Conservation (phyloP, 129 eudicot genomes). For the Escallonia herrerae region DNA sequence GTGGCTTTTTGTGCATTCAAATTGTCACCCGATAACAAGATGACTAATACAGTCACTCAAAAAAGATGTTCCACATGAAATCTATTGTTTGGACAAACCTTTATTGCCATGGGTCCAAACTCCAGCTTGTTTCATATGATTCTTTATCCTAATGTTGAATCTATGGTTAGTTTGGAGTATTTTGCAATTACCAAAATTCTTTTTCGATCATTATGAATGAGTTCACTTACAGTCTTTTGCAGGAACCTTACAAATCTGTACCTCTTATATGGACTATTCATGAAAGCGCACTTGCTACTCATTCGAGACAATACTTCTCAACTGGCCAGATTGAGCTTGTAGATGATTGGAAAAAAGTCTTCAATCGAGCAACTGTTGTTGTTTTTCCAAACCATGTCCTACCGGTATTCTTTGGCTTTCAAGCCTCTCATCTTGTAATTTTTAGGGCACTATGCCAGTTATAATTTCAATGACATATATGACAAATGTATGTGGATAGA, state of each 20-base stretch:
- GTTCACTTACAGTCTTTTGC: slow-evolving; percentile 79
- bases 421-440: background rate
- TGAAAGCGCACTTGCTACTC: slow-evolving; percentile 58
- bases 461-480: too few species aligned
- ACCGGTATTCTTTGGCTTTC: slow-evolving; percentile 44
- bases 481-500: too few species aligned
- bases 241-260: slow-evolving; percentile 85
- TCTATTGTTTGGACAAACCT: background rate
- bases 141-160: too few species aligned
- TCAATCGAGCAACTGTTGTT: slow-evolving; percentile 66
- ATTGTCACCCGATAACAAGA: too few species aligned
- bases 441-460: too few species aligned
- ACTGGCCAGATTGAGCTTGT: slow-evolving; percentile 43
- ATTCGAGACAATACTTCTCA: slow-evolving; percentile 38
- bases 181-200: background rate
- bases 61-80: too few species aligned
- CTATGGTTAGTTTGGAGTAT: background rate
- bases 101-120: too few species aligned
- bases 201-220: slow-evolving; percentile 20
- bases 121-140: too few species aligned
- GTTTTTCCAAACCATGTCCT: slow-evolving; percentile 85
- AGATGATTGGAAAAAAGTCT: slow-evolving; percentile 60
- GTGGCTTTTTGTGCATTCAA: too few species aligned
- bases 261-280: slow-evolving; percentile 90
- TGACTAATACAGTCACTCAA: too few species aligned